Evolutionary conservation across 164 flowering plant genomes (phyloP).

Genomic region (Macadamia integrifolia): DNA sequence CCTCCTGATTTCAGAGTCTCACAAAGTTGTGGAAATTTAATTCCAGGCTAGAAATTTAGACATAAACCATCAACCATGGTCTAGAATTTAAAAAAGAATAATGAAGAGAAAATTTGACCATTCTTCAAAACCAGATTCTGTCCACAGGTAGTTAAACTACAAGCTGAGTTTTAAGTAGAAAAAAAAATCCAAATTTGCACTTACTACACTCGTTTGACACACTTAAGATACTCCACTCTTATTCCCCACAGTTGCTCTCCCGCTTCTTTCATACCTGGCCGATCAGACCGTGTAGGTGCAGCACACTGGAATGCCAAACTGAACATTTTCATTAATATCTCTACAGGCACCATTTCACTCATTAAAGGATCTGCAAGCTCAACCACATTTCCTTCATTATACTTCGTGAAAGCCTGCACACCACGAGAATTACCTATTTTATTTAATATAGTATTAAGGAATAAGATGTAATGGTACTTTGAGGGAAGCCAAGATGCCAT

Average conservation of each 20-base stretch:
- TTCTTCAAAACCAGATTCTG: background rate
- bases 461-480: background rate
- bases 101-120: background rate
- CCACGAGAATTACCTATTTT: background rate
- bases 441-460: background rate
- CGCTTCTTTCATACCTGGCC: conserved; percentile 88
- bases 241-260: conserved; percentile 84
- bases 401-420: conserved; percentile 66
- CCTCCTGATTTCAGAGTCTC: too few species aligned
- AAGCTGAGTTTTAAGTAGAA: background rate
- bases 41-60: background rate
- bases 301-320: conserved; percentile 79
- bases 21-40: too few species aligned
- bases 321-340: conserved; percentile 50
- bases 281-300: conserved; percentile 67
- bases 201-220: conserved; percentile 26
- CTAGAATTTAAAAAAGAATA: background rate
- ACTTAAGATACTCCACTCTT: conserved; percentile 57
- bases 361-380: conserved; percentile 63
- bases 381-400: conserved; percentile 42
- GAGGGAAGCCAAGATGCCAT: background rate
- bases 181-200: background rate
- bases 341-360: conserved; percentile 45
- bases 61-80: background rate
- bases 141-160: background rate